Base-by-base conservation (phyloP, 805 yeast genomes). In the Kluyveromyces siamensis region DNA sequence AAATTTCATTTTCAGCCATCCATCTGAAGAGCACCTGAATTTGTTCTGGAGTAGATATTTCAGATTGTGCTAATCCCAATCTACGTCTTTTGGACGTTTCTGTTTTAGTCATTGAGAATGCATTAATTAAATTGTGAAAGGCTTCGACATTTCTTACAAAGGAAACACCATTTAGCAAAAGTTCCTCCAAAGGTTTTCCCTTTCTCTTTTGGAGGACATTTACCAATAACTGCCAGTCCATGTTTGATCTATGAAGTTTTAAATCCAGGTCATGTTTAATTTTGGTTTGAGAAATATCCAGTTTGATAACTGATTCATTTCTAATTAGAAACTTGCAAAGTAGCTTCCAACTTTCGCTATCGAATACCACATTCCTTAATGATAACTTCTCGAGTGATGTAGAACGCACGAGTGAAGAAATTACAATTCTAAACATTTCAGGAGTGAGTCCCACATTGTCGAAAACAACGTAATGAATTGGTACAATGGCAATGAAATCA, bases 401-500 rank as follows among this genome's bases (percentile, higher is more conserved):
- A 48, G 89, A 84, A 40, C 81, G 77, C 35, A 80, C 70, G 60
- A 91, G 67, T 0, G 96, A 81, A 27, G 84, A 71, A 33, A 90
- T 68, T n/a, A 91, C 63, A 21, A 84, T 79, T 55, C 80, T 74
- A 49, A 89, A 74, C 87, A 89, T 91, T 48, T 84, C 89, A 18
- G 77, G 73, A 1, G 90, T 76, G 47, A 91, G 66, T 6, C 77
- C 68, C 17, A 86, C 89, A 38, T 93, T 91, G 67, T 90, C 97
- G 49, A 91, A 73, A 0, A 85, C 74, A 4, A 91, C 68, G 52
- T 83, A 79, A 42, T 81, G 76, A 33, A 90, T 77, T 0, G 96
- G 96, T 0, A 91, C 93, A 49, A 89, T 82, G 39, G 96, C 71
- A 40, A 89, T 72, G 58, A 90, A 91, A 66, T 90, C 98, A 11